Percentiles rank a stretch among this genome's conserved stretches.
These are phyloP conservation scores for Penicillium rolfsii DNA, from an alignment of 2,329 filamentous ascomycete genomes.

Conservation along the genomic window DNA sequence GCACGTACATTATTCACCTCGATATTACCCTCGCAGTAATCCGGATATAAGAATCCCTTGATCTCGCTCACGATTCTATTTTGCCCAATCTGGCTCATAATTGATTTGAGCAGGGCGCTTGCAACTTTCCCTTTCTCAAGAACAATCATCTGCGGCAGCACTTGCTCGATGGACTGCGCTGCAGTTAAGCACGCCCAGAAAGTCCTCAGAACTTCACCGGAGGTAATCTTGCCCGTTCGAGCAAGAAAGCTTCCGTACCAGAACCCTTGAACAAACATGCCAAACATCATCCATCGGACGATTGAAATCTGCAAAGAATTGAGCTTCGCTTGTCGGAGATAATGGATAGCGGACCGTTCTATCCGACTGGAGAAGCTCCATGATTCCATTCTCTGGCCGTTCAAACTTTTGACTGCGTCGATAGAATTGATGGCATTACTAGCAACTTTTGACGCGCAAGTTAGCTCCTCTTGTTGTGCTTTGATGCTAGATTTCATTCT, in stretches of 20 bases:
- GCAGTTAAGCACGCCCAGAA: slow-evolving; percentile 82
- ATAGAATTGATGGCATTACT: slow-evolving; percentile 73
- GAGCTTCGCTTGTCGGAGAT: slow-evolving; percentile 68
- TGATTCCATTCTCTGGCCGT: slow-evolving; percentile 71
- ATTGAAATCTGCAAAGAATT: slow-evolving; percentile 74
- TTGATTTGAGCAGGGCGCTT: slow-evolving; percentile 62
- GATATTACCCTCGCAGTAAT: slow-evolving; percentile 66
- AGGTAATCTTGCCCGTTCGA: slow-evolving; percentile 57
- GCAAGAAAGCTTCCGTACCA: slow-evolving; percentile 81
- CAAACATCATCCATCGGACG: slow-evolving; percentile 72
- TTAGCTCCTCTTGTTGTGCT: slow-evolving; percentile 68
- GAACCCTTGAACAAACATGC: slow-evolving; percentile 85
- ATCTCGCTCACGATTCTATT: slow-evolving; percentile 31
- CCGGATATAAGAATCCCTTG: slow-evolving; percentile 36
- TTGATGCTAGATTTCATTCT: slow-evolving; percentile 68
- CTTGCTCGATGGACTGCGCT: slow-evolving; percentile 71
- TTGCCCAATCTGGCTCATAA: slow-evolving; percentile 41
- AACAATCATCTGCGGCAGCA: slow-evolving; percentile 76
- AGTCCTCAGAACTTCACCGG: slow-evolving; percentile 75
- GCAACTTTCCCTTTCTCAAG: slow-evolving; percentile 80
- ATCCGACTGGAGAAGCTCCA: slow-evolving; percentile 66
- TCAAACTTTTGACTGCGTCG: slow-evolving; percentile 84
- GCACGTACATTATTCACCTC: slow-evolving; percentile 65
- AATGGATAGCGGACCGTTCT: slow-evolving; percentile 62
- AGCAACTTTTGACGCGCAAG: slow-evolving; percentile 70